Base-by-base conservation (phyloP, 331 rosid species). In the Acacia pycnantha region DNA sequence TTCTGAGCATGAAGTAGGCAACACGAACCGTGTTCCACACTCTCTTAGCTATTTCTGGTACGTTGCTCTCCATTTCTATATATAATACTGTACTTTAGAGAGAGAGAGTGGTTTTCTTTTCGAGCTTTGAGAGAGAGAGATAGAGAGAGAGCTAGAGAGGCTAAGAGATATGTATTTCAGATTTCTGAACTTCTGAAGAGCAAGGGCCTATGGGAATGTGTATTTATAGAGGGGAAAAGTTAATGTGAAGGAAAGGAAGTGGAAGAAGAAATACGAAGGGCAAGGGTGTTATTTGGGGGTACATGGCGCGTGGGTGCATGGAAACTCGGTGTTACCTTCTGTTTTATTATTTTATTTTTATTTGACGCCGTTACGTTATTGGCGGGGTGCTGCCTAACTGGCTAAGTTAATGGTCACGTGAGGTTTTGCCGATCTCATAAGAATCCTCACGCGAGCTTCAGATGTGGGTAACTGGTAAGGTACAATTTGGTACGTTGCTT, bases 1-100 rank as follows among this genome's bases (percentile, higher is more conserved):
- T 95, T 77, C 96, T 86, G 27, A 92, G 26, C 92, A 93, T 90
- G 94, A 89, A 93, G 82, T 77, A 89, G 2, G 67, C 86, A 2
- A 90, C 94, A 15, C 97, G 94, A 24, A 88, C 87, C 44, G 90
- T 78, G 24, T 71, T 88, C 97, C 96, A 92, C 19, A 90, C 79
- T 54, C 74, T 92, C 88, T 90, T 92, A 1, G 90, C 82, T 3
- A 89, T 29, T 31, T 84, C 80, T 3, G 92, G 90, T 16, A 86
- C 70, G 68, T 88, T 95, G 31, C 82, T 80, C 78, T 95, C 98
- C 98, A 92, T 48, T 15, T 48, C 54, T 48, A 48, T 50, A 50
- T 50, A 50, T 50, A 50, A 50, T 15, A 14, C 6, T 18, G 56
- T 50, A 50, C 56, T 64, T 29, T 5, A 24, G 48, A 31, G 27